Percentiles rank a stretch among this genome's conserved stretches.
Evolutionary conservation across 2,329 filamentous ascomycete species (phyloP).

Genomic region (Aspergillus spinulosporus): DNA sequence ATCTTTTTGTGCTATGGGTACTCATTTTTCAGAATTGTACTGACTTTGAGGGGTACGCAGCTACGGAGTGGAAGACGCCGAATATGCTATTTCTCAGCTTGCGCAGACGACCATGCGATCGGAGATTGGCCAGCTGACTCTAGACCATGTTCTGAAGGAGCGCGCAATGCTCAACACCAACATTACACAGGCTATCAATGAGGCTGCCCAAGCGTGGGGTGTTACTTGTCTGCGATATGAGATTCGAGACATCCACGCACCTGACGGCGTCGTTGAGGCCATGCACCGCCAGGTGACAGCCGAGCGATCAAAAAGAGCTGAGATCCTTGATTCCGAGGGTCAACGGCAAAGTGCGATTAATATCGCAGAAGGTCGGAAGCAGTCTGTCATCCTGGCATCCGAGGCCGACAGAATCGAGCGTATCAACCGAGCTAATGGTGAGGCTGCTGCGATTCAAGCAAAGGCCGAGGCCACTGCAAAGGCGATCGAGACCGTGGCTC

Average conservation of each 20-base stretch:
- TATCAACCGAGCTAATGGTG: conserved; percentile 89
- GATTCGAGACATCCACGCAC: conserved; percentile 96
- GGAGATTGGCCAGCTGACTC: conserved; percentile 92
- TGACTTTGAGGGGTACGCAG: conserved; percentile 47
- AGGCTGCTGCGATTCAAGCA: conserved; percentile 87
- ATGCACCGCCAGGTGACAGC: conserved; percentile 99
- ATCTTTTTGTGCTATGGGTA: neutral
- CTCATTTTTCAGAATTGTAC: neutral
- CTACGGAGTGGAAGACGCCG: conserved; percentile 97
- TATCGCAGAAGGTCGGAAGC: conserved; percentile 95
- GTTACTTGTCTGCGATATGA: conserved; percentile 96
- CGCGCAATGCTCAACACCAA: conserved; percentile 94
- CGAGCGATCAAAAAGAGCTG: conserved; percentile 93
- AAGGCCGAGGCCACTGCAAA: conserved; percentile 82
- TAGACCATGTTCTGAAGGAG: conserved; percentile 98
- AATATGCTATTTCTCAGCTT: conserved; percentile 97
- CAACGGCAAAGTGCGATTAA: conserved; percentile 98
- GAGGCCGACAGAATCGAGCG: conserved; percentile 87
- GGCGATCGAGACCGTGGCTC: conserved; percentile 84
- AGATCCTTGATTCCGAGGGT: conserved; percentile 96
- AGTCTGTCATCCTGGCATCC: conserved; percentile 92
- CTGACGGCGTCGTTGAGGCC: conserved; percentile 86
- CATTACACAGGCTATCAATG: conserved; percentile 98
- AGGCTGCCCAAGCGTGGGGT: conserved; percentile 95
- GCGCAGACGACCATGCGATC: conserved; percentile 99